These are phyloP conservation scores for Penicillium alfredii DNA, from an alignment of 495 filamentous ascomycete genomes.

Conservation along the genomic window DNA sequence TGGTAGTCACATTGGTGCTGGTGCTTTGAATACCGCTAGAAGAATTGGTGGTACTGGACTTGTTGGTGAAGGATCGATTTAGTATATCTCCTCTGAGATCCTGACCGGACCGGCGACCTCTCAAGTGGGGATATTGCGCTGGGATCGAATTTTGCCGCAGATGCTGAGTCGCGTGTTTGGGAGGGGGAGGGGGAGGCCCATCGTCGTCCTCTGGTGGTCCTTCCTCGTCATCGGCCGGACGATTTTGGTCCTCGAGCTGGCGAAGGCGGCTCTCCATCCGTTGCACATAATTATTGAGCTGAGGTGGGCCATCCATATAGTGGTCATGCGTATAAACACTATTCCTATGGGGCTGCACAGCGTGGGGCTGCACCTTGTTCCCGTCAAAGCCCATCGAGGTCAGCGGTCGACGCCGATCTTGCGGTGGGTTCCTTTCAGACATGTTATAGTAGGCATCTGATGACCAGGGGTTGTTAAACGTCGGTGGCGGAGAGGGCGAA, in stretches of 20 bases:
- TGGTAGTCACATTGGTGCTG: conserved; percentile 64
- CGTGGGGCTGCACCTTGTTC: conserved; percentile 42
- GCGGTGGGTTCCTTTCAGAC: conserved; percentile 28
- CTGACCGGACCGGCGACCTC: conserved; percentile 72
- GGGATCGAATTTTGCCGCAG: conserved; percentile 42
- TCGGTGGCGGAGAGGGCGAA: conserved; percentile 45
- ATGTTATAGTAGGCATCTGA: conserved; percentile 77
- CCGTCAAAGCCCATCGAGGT: conserved; percentile 67
- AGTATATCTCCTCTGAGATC: conserved; percentile 68
- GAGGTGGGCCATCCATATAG: conserved; percentile 55
- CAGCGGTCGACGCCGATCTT: conserved; percentile 47
- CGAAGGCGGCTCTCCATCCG: conserved; percentile 79
- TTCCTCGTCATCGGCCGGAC: conserved; percentile 30
- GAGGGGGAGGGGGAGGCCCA: conserved; percentile 53
- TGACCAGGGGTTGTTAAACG: conserved; percentile 75
- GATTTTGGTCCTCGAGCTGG: conserved; percentile 60
- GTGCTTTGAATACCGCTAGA: conserved; percentile 66
- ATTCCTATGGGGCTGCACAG: conserved; percentile 25
- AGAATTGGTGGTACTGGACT: conserved; percentile 71
- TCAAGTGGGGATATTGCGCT: conserved; percentile 35
- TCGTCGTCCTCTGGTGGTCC: conserved; percentile 42
- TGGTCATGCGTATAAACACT: conserved; percentile 40
- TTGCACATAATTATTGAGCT: conserved; percentile 78
- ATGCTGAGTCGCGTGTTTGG: conserved; percentile 51
- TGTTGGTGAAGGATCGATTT: conserved; percentile 76